These are phyloP conservation scores for Trametes sanguinea DNA, from an alignment of 768 basidiomycete genomes.

Conservation along the genomic window DNA sequence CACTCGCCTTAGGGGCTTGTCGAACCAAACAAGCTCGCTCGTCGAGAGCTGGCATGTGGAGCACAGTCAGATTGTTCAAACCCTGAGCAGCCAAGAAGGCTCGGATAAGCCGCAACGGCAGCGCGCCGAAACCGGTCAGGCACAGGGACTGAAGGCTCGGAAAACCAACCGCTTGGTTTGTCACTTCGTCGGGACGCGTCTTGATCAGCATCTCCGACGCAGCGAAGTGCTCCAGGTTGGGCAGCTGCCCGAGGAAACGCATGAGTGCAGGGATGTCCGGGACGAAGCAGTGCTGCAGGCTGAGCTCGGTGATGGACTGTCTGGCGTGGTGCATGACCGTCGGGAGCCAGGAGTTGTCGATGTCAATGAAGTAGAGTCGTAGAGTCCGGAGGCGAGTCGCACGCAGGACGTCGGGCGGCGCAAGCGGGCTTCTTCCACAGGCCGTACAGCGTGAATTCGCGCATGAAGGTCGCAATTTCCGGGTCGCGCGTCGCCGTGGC, in stretches of 20 bases:
- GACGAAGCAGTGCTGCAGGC: not conserved
- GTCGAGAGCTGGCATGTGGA: not conserved
- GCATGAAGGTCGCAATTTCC: conserved; percentile 13
- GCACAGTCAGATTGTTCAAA: not conserved
- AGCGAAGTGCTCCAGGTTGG: not conserved
- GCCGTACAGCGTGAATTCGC: conserved; percentile 7
- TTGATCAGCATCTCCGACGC: not conserved
- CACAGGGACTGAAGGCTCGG: not conserved
- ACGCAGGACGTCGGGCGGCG: not conserved
- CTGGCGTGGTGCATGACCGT: not conserved
- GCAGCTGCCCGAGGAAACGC: not conserved
- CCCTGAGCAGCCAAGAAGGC: not conserved
- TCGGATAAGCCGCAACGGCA: not conserved
- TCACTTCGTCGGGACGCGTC: not conserved
- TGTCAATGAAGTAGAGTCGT: not conserved
- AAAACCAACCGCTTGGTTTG: not conserved
- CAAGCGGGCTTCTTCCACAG: not conserved
- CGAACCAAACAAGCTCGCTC: not conserved
- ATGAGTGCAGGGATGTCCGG: not conserved
- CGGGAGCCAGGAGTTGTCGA: not conserved
- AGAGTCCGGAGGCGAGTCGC: not conserved
- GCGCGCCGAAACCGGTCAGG: not conserved
- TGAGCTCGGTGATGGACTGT: not conserved
- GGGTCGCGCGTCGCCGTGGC: conserved; percentile 8
- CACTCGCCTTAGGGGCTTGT: not conserved